phyloP scores from a whole-genome alignment of 2,329 filamentous ascomycete genomes.

The Diaporthe sp. region DNA sequence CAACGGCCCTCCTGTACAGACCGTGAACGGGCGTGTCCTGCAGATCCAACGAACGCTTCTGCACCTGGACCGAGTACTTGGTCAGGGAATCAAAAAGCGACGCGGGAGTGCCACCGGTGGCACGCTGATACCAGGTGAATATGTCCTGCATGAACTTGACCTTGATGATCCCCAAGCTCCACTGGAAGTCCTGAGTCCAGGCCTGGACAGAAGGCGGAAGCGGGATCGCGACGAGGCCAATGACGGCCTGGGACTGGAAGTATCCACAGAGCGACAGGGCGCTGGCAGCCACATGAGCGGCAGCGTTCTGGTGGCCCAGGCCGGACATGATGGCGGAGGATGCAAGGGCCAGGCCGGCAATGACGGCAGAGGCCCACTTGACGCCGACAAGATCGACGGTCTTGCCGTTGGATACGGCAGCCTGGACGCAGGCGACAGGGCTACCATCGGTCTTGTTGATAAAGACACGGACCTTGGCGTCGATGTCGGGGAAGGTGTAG shows the following conservation, averaged over 20 bases:
- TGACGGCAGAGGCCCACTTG: slow-evolving; percentile 82
- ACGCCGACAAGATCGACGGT: slow-evolving; percentile 85
- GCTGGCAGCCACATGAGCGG: slow-evolving; percentile 86
- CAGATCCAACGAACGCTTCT: slow-evolving; percentile 66
- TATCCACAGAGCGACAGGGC: slow-evolving; percentile 86
- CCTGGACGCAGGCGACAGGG: slow-evolving; percentile 80
- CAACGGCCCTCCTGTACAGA: slow-evolving; percentile 44
- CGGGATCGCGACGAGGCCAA: slow-evolving; percentile 79
- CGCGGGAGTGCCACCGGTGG: slow-evolving; percentile 82
- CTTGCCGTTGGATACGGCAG: slow-evolving; percentile 83
- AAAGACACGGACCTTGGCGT: slow-evolving; percentile 79
- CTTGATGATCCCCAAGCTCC: slow-evolving; percentile 90
- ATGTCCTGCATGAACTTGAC: slow-evolving; percentile 82
- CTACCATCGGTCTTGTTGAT: slow-evolving; percentile 73
- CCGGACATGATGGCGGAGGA: slow-evolving; percentile 85
- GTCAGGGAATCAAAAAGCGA: slow-evolving; percentile 77
- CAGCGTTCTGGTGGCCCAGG: slow-evolving; percentile 86
- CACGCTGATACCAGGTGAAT: slow-evolving; percentile 88
- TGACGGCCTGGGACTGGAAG: slow-evolving; percentile 87
- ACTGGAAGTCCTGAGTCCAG: slow-evolving; percentile 93
- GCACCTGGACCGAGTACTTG: slow-evolving; percentile 78
- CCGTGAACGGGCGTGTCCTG: slow-evolving; percentile 48
- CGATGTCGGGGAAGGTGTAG: slow-evolving; percentile 85
- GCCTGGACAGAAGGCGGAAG: slow-evolving; percentile 84
- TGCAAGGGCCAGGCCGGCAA: slow-evolving; percentile 79